A percentile compares a stretch with the other conserved stretches of the same genome.
phyloP scores from a whole-genome alignment of 306 rosid genomes.

The Cicer pinnatifidum region DNA sequence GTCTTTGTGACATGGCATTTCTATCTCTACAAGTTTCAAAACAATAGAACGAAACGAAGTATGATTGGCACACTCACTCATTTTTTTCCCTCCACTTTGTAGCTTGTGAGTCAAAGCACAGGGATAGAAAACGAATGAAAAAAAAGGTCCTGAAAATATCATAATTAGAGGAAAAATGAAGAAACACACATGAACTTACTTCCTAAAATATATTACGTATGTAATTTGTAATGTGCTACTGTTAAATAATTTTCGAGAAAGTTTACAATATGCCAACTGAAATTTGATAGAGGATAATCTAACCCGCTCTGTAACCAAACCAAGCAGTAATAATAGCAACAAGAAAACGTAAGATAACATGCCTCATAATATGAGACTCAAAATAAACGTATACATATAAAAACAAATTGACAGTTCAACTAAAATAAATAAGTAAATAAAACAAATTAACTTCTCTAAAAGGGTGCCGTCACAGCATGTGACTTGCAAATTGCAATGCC shows the following conservation, averaged over 20 bases:
- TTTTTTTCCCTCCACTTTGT: not conserved
- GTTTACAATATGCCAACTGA: slow-evolving; percentile 21
- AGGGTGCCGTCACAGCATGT: slow-evolving; percentile 29
- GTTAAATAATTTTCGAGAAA: not conserved
- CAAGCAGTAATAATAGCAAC: slow-evolving; percentile 12
- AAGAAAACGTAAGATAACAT: slow-evolving; percentile 27
- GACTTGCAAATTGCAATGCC: slow-evolving; percentile 32
- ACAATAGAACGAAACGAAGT: not conserved
- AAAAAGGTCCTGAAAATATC: not conserved
- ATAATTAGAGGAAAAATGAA: not conserved
- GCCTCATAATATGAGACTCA: slow-evolving; percentile 11
- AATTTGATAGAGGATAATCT: slow-evolving; percentile 31
- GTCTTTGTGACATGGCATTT: not conserved
- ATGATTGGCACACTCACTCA: not conserved
- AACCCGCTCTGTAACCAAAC: slow-evolving; percentile 22
- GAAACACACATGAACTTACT: not conserved
- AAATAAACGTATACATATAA: slow-evolving; percentile 1
- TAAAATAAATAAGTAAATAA: not conserved
- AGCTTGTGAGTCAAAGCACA: not conserved
- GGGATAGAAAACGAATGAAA: not conserved
- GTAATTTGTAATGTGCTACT: not conserved
- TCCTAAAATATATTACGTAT: not conserved
- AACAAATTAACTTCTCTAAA: slow-evolving; percentile 1
- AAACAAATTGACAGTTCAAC: not conserved
- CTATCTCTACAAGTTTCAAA: not conserved